phyloP scores from a whole-genome alignment of 352 stramenopile genomes.

The Globisporangium cederbergense region DNA sequence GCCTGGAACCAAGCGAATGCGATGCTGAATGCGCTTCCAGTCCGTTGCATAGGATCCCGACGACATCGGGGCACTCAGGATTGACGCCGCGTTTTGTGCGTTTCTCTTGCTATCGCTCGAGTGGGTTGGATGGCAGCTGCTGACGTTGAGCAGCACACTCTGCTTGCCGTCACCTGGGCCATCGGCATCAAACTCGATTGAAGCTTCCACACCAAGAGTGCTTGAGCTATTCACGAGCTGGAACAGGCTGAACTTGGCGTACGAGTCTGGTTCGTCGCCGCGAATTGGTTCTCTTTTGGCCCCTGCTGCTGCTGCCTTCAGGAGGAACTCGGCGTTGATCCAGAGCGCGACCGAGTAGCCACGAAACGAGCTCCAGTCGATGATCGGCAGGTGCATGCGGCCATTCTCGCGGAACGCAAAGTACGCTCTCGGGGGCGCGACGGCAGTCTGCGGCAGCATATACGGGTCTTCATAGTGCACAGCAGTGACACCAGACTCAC shows the following conservation, averaged over 20 bases:
- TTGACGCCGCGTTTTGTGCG: conserved; percentile 22
- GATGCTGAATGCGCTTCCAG: conserved; percentile 60
- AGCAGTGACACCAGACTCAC: neutral
- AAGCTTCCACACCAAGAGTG: conserved; percentile 67
- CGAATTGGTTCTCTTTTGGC: neutral
- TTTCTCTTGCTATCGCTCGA: conserved; percentile 16
- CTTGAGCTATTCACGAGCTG: conserved; percentile 68
- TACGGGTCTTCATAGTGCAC: conserved; percentile 23
- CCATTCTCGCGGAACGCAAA: conserved; percentile 62
- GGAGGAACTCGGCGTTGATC: conserved; percentile 49
- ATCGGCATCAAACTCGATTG: conserved; percentile 43
- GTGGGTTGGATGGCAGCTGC: conserved; percentile 42
- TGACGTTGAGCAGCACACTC: conserved; percentile 43
- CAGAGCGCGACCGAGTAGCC: conserved; percentile 78
- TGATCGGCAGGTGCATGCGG: conserved; percentile 67
- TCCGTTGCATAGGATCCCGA: conserved; percentile 25
- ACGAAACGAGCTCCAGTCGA: conserved; percentile 78
- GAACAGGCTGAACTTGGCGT: conserved; percentile 65
- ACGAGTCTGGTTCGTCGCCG: neutral
- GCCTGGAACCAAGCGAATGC: conserved; percentile 27
- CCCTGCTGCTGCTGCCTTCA: neutral
- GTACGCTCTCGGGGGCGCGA: conserved; percentile 56
- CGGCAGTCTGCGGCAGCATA: conserved; percentile 24
- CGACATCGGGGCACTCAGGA: conserved; percentile 32
- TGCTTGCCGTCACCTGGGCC: conserved; percentile 19